Evolutionary conservation across 176 grass and related monocot species (phyloP), one percentile per base, ranked within the genome.

Genomic region (Carex kokanica): DNA sequence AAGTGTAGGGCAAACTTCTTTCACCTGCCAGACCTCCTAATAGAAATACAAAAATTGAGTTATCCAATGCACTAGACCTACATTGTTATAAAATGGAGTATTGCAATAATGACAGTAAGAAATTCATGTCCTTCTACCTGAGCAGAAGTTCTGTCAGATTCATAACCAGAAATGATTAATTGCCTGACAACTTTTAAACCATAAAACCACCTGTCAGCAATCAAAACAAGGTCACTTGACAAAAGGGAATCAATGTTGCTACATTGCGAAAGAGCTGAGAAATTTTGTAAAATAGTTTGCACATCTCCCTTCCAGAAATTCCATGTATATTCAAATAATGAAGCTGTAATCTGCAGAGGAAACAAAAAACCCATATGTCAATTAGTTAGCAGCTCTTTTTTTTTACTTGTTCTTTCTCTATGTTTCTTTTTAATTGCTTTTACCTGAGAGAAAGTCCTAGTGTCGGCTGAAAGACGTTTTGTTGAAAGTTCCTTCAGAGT

Each of bases 401-500:
- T 81, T 61, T 60, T 63, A 2, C 8, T 81, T 21, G 6, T 40
- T 79, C 40, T 47, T 43, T 21, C 3, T 62, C 10, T 23, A 11
- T 80, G 3, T 60, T 61, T 88, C 78, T 34, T 82, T 58, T 14
- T 27, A 83, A 84, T 86, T 77, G n/a, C 64, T 72, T 63, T 79
- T 88, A 95, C 96, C 96, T 99, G 89, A 15, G 91, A 87, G 79
- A 90, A 99, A 60, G 86, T 95, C 81, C 90, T 91, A 73, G 91
- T 91, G 78, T 99, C 96, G 45, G 90, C 84, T 51, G 87, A 78
- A 81, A 99, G 93, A 67, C 96, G 91, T 87, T 99, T 99, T 81
- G 91, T 99, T 59, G 96, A 99, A 53, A 99, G 73, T 83, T 99
- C 96, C 88, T 99, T 99, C 66, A 99, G 85, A 81, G 93, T 93